These are phyloP conservation scores for Gloeostereum incarnatum DNA, from an alignment of 768 basidiomycete species.

Conservation along the genomic window DNA sequence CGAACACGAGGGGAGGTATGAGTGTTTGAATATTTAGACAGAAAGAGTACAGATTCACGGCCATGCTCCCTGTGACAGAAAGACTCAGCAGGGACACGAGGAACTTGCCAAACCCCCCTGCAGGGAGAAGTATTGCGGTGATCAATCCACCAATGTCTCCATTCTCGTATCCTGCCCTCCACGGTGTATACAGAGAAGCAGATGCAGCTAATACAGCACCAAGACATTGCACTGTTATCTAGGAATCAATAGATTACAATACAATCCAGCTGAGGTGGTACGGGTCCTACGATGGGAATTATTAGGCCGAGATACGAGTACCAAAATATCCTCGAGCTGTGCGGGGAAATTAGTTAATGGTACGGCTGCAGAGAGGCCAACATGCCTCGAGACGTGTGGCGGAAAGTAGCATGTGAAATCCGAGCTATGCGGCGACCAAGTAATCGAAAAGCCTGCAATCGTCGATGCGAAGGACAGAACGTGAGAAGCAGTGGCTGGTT, in stretches of 20 bases:
- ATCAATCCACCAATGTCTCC: slow-evolving; percentile 41
- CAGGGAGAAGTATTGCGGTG: slow-evolving; percentile 39
- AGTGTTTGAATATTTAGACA: slow-evolving; percentile 44
- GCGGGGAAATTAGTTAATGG: background rate
- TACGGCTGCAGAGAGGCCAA: background rate
- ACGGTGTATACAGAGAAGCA: slow-evolving; percentile 30
- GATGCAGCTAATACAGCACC: slow-evolving; percentile 44
- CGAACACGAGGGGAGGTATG: slow-evolving; percentile 27
- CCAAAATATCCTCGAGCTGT: slow-evolving; percentile 35
- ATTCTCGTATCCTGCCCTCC: slow-evolving; percentile 30
- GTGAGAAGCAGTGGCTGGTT: slow-evolving; percentile 28
- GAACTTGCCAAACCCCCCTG: slow-evolving; percentile 46
- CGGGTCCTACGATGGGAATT: slow-evolving; percentile 25
- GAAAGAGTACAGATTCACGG: slow-evolving; percentile 55
- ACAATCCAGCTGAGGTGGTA: background rate
- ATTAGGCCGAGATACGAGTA: slow-evolving; percentile 45
- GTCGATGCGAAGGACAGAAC: slow-evolving; percentile 41
- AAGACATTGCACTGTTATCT: slow-evolving; percentile 18
- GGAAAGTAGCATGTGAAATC: slow-evolving; percentile 52
- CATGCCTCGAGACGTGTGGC: slow-evolving; percentile 31
- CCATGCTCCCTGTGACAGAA: slow-evolving; percentile 54
- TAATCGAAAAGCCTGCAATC: slow-evolving; percentile 46
- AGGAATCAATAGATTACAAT: background rate
- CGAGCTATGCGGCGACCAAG: slow-evolving; percentile 32
- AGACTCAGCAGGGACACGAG: slow-evolving; percentile 51